phyloP scores from a whole-genome alignment of 495 filamentous ascomycete species.

The Talaromyces thailandensis region DNA sequence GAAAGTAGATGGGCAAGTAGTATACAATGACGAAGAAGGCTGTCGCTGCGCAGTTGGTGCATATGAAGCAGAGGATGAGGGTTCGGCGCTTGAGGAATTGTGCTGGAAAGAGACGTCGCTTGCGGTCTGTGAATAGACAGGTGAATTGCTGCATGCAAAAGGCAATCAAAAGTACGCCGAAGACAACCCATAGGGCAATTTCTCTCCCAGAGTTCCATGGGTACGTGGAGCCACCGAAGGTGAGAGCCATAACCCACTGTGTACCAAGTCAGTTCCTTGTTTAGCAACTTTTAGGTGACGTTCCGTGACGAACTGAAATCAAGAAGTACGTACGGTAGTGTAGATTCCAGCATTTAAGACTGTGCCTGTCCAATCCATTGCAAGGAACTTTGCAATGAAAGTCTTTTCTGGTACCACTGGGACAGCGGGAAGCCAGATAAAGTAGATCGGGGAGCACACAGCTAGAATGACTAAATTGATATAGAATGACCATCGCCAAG shows the following conservation, averaged over 20 bases:
- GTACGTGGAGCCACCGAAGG: slow-evolving; percentile 26
- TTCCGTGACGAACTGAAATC: no score
- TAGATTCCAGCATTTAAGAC: not conserved
- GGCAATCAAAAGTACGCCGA: slow-evolving; percentile 32
- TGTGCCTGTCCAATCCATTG: not conserved
- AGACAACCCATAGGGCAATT: slow-evolving; percentile 39
- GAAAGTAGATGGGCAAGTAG: slow-evolving; percentile 33
- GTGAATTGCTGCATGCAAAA: slow-evolving; percentile 39
- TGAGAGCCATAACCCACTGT: slow-evolving; percentile 10
- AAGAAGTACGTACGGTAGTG: not conserved
- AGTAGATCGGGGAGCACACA: not conserved
- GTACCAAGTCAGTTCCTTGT: not conserved
- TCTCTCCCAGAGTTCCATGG: slow-evolving; percentile 38
- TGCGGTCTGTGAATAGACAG: slow-evolving; percentile 33
- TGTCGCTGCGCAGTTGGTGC: not conserved
- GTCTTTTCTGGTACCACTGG: not conserved
- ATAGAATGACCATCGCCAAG: slow-evolving; percentile 5
- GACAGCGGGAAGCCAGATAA: not conserved
- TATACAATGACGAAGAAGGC: not conserved
- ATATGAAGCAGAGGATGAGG: not conserved
- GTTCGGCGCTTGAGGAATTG: slow-evolving; percentile 21
- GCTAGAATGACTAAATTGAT: not conserved
- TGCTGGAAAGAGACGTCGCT: slow-evolving; percentile 40
- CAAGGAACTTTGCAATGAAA: not conserved
- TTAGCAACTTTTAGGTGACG: not conserved